Evolutionary conservation across 441 rosid genomes (phyloP), one percentile per base, ranked within the genome.

Genomic region (Syzygium malaccense): DNA sequence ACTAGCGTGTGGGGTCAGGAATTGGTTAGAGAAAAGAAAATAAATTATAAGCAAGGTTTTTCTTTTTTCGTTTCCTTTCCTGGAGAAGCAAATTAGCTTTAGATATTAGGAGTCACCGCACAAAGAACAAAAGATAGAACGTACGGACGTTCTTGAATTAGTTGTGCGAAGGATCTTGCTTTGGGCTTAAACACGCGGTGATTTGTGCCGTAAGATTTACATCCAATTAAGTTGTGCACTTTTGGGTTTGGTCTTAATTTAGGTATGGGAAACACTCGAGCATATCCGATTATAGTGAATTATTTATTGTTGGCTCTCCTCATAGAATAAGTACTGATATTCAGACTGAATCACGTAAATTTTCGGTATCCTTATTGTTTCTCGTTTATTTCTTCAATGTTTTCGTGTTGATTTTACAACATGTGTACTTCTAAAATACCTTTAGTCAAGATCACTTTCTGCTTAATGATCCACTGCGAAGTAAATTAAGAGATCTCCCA

Each of bases 261-360:
- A 9, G 28, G 28, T 23, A 2, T 56, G 5, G 28, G 2, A 56
- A 56, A 56, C 28, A 23, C 10, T 56, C 14, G 2, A 56, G 60
- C 13, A 2, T 57, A 57, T 57, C 2, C n/a, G 0, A 25, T 57
- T 57, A 57, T 57, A 57, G 13, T 57, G 1, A 57, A 57, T 57
- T 57, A 25, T 57, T 23, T 25, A 0, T 57, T 57, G 0, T 1
- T 4, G 62, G 1, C n/a, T 57, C 62, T 57, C 3, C 2, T 1
- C 5, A 4, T 11, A 1, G 2, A 23, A 9, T 57, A 23, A 23
- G 10, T 57, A 57, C 0, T 4, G 0, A 7, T 14, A 55, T 20
- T 55, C 0, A 5, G 4, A 56, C 25, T 2, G 4, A 23, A 56
- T 56, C 12, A 20, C 2, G 28, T 56, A 56, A 56, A 56, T 56